A percentile compares a stretch with the other conserved stretches of the same genome.
Evolutionary conservation across 129 eudicot genomes (phyloP).

Genomic region (Flaveria robusta): DNA sequence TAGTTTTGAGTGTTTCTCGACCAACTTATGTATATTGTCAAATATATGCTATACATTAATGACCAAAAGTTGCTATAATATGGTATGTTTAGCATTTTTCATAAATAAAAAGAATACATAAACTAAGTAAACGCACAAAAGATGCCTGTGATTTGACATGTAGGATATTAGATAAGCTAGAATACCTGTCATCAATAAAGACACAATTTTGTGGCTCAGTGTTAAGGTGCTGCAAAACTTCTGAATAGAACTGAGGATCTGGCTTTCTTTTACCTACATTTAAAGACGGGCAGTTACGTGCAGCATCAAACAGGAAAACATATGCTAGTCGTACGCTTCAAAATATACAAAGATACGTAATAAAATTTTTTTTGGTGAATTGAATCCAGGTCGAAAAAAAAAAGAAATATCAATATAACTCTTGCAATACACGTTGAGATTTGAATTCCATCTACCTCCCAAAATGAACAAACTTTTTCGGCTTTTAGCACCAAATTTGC

Average conservation of each 20-base stretch:
- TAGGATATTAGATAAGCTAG: slow-evolving; percentile 4
- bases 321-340: neutral
- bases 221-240: slow-evolving; percentile 59
- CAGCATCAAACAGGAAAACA: slow-evolving; percentile 26
- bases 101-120: neutral
- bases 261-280: slow-evolving; percentile 89
- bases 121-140: neutral
- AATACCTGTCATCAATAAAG: slow-evolving; percentile 93
- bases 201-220: slow-evolving; percentile 65
- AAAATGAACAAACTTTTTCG: no score
- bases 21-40: neutral
- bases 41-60: neutral
- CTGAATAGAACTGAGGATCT: slow-evolving; percentile 66
- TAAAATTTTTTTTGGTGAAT: neutral
- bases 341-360: no score
- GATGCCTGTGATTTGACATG: slow-evolving; percentile 8
- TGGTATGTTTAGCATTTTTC: neutral
- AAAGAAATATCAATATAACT: neutral
- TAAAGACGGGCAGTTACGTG: neutral
- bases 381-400: neutral
- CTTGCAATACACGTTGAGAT: neutral
- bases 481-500: neutral
- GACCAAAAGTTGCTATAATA: neutral
- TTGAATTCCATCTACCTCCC: neutral
- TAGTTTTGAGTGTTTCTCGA: neutral